Percentiles rank a stretch among this genome's conserved stretches.
These are phyloP conservation scores for Symbiodinium pilosum DNA, from an alignment of 73 alveolate genomes.

Conservation along the genomic window DNA sequence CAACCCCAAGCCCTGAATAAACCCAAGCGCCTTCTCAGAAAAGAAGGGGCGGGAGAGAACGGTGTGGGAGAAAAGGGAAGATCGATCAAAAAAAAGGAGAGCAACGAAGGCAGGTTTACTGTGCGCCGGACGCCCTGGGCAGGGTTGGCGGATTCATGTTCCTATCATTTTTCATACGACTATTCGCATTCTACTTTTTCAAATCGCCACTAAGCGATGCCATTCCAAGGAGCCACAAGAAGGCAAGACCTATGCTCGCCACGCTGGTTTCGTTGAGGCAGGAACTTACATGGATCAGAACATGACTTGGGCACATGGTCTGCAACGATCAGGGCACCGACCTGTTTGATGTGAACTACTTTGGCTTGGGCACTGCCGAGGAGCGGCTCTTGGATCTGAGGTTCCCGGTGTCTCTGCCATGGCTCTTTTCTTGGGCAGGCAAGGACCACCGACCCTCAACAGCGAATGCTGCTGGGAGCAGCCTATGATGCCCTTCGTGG, in stretches of 20 bases:
- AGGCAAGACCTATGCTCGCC: conserved; percentile 92
- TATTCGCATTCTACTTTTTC: no score
- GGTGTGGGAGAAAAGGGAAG: no score
- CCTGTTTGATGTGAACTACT: conserved; percentile 71
- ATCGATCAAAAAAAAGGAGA: no score
- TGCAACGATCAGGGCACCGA: conserved; percentile 49
- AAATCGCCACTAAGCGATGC: no score
- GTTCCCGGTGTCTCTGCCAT: background rate
- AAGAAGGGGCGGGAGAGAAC: no score
- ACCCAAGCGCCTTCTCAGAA: no score
- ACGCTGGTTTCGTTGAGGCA: conserved; percentile 92
- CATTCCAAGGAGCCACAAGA: conserved; percentile 79
- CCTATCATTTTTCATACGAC: no score
- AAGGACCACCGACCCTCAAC: conserved; percentile 93
- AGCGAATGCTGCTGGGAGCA: conserved; percentile 62
- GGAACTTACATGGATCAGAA: no score
- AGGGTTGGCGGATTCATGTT: background rate
- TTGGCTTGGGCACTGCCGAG: conserved; percentile 77
- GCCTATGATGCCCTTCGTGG: conserved; percentile 94
- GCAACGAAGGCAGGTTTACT: no score
- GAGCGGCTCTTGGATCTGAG: background rate
- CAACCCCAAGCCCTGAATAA: no score
- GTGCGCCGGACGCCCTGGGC: background rate
- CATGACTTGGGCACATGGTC: no score
- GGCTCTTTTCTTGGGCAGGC: conserved; percentile 19